These are phyloP conservation scores for Cryptococcus depauperatus DNA, from an alignment of 1,284 basidiomycete genomes.

Conservation along the genomic window DNA sequence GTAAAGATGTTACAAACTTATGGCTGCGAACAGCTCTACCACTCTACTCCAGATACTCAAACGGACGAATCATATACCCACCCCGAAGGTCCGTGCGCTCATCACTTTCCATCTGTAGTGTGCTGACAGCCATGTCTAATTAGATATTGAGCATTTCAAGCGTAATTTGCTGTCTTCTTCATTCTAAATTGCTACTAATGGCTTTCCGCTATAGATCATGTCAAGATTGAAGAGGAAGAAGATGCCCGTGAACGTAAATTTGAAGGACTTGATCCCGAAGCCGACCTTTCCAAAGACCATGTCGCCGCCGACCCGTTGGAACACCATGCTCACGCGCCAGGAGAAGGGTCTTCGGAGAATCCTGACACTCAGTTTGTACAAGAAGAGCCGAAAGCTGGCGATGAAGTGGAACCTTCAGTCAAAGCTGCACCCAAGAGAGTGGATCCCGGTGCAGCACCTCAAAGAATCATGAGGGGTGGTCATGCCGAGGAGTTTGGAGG, in stretches of 20 bases:
- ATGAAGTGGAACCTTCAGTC: conserved; percentile 15
- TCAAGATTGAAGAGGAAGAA: conserved; percentile 71
- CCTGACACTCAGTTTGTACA: background rate
- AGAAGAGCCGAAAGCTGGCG: conserved; percentile 16
- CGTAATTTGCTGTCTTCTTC: conserved; percentile 13
- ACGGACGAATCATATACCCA: conserved; percentile 91
- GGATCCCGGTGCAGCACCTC: conserved; percentile 22
- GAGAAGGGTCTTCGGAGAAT: conserved; percentile 23
- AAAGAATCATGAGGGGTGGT: conserved; percentile 13
- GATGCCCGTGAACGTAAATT: conserved; percentile 49
- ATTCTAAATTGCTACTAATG: background rate
- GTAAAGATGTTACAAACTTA: too few species aligned
- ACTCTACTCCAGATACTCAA: conserved; percentile 92
- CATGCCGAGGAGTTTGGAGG: conserved; percentile 13
- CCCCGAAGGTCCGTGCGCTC: conserved; percentile 58
- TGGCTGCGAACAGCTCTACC: conserved; percentile 63
- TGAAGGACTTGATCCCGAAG: conserved; percentile 33
- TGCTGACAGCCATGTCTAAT: background rate
- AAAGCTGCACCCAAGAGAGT: conserved; percentile 16
- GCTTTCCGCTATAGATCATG: conserved; percentile 67
- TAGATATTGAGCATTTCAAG: conserved; percentile 40
- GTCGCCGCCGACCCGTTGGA: conserved; percentile 37
- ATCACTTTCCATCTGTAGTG: background rate
- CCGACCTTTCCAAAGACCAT: conserved; percentile 37
- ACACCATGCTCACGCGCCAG: conserved; percentile 34